Base-by-base conservation (phyloP, 192 early-diverging fungal genomes). In the Coemansia sp. region DNA sequence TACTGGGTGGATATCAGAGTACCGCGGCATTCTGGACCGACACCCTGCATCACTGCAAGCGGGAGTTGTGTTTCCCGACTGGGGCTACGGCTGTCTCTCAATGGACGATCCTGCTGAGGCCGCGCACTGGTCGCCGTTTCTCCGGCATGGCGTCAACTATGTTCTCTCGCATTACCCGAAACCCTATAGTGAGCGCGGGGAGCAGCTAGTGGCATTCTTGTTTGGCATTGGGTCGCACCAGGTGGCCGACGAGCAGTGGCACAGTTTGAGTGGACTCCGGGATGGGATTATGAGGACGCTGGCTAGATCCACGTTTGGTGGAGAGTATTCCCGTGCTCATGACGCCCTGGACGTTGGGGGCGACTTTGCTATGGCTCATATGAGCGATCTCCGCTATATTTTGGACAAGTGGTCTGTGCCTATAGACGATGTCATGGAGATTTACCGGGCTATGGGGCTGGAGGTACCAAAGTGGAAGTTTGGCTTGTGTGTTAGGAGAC, bases 241-340 rank as follows among this genome's bases (percentile, higher is more conserved):
- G 50, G 76, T 83, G 34, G 62, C 81, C 0, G 81, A 83, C 50
- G 81, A 78, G 76, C 76, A 70, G 56, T 83, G 81, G 81, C 81
- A 83, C 59, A 75, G 76, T 28, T 23, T 83, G 14, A 69, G 66
- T 6, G 79, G 79, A 0, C 45, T 83, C 42, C 72, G 58, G 0
- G 81, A 83, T 11, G 81, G 81, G 2, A 45, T 83, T 6, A 78
- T 83, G 73, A 59, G 35, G n/a, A 65, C 66, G 0, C 38, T 83
- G 62, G 68, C 80, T 0, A 73, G 71, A 21, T 82, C 80, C 16
- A 75, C 72, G 12, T 83, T 83, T 36, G n/a, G 43, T 20, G 76
- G 76, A 11, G 68, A 83, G 28, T 83, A 38, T 23, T 31, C 59
- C 1, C 65, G 70, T 3, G 81, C 81, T 0, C 81, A 83, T 65